A percentile compares a stretch with the other conserved stretches of the same genome.
Evolutionary conservation across 2,329 filamentous ascomycete genomes (phyloP).

Genomic region (Lecanicillium sp.): DNA sequence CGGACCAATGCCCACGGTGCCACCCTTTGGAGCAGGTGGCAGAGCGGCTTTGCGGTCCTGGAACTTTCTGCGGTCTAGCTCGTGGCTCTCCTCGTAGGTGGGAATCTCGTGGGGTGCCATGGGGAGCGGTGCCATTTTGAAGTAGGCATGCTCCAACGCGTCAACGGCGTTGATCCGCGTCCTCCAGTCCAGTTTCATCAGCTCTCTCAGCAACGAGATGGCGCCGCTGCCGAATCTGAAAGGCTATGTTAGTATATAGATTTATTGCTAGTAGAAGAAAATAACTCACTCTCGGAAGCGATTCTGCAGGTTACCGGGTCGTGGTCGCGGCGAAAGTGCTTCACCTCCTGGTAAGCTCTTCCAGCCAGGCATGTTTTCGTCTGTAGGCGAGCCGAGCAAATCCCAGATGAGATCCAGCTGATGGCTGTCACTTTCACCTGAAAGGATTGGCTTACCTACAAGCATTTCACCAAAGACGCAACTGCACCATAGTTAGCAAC

Average conservation of each 20-base stretch:
- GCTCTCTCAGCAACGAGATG: constrained; percentile 71
- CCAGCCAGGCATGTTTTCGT: constrained; percentile 92
- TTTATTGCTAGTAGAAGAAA: neutral
- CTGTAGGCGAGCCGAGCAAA: constrained; percentile 81
- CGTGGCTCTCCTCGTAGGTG: constrained; percentile 87
- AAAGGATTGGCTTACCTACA: constrained; percentile 82
- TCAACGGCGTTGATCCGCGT: constrained; percentile 89
- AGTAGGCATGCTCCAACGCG: constrained; percentile 87
- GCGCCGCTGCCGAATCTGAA: constrained; percentile 60
- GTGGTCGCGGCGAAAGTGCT: constrained; percentile 55
- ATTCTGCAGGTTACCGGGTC: constrained; percentile 60
- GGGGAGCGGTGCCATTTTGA: constrained; percentile 71
- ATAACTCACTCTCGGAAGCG: constrained; percentile 64
- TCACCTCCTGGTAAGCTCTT: constrained; percentile 75
- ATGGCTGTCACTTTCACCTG: constrained; percentile 81
- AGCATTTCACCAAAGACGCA: constrained; percentile 99
- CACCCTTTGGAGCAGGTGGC: constrained; percentile 86
- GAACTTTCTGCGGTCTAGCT: constrained; percentile 88
- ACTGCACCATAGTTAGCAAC: constrained; percentile 38
- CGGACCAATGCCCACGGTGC: constrained; percentile 74
- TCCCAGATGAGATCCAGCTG: constrained; percentile 94
- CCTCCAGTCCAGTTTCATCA: constrained; percentile 84
- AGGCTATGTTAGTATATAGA: constrained; percentile 17
- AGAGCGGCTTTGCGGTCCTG: constrained; percentile 77
- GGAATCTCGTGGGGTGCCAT: constrained; percentile 83